Percentiles rank a stretch among this genome's conserved stretches.
Conservation (phyloP, 2,329 filamentous ascomycete species). For the Colletotrichum agaves region DNA sequence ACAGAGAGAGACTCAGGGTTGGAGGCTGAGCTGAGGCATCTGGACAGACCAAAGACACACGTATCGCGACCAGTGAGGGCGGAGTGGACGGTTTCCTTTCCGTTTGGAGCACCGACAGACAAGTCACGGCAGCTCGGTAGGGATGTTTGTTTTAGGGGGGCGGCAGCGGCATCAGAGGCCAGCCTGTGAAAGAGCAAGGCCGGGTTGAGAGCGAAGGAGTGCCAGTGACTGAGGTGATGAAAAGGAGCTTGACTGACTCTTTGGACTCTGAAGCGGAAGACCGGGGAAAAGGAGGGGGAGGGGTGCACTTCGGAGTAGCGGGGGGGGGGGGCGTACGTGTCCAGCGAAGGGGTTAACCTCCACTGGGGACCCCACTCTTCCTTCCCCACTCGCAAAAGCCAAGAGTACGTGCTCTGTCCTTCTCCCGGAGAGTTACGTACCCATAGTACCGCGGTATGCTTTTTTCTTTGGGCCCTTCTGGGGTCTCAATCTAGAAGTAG, state of each 20-base stretch:
- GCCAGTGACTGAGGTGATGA: not conserved
- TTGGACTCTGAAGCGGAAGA: conserved; percentile 21
- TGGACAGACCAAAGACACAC: not conserved
- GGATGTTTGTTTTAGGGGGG: conserved; percentile 30
- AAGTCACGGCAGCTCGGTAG: conserved; percentile 17
- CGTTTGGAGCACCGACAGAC: conserved; percentile 25
- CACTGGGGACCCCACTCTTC: conserved; percentile 19
- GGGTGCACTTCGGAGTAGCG: conserved; percentile 4
- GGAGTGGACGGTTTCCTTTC: conserved; percentile 10
- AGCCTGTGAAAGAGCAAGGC: conserved; percentile 19
- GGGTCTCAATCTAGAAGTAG: not conserved
- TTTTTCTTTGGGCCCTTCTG: not conserved
- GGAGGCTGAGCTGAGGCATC: not conserved
- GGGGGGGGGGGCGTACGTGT: not conserved
- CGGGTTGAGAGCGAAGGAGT: not conserved
- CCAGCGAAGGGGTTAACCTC: not conserved
- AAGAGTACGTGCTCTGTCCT: conserved; percentile 35
- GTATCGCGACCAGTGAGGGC: conserved; percentile 1
- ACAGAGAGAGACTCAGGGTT: conserved; percentile 3
- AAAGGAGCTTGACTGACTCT: not conserved
- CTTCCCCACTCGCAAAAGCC: conserved; percentile 20
- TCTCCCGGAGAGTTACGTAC: conserved; percentile 32
- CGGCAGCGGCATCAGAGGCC: conserved; percentile 8
- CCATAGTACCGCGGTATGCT: no score
- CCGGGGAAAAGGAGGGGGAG: conserved; percentile 15